phyloP scores from a whole-genome alignment of 805 yeast genomes.

The Spathaspora passalidarum region DNA sequence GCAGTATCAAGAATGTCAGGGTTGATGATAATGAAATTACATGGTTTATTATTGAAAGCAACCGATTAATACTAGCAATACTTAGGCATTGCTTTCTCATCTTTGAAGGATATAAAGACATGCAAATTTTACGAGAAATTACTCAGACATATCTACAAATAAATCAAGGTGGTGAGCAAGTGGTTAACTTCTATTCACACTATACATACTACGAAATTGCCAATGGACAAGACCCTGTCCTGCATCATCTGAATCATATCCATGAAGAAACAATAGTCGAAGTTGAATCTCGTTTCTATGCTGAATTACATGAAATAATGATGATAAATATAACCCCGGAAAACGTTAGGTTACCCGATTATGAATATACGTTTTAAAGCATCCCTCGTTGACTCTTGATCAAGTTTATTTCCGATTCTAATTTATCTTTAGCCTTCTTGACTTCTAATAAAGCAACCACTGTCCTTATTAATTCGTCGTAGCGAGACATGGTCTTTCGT shows the following conservation, averaged over 20 bases:
- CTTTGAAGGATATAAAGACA: slow-evolving; percentile 37
- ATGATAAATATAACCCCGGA: neutral
- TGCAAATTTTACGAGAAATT: slow-evolving; percentile 5
- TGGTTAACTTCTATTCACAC: neutral
- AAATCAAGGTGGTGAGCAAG: neutral
- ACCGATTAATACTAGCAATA: slow-evolving; percentile 16
- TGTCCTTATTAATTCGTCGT: slow-evolving; percentile 69
- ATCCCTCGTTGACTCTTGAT: slow-evolving; percentile 39
- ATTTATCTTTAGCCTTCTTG: slow-evolving; percentile 82
- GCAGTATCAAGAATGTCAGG: neutral
- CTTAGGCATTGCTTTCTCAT: slow-evolving; percentile 16
- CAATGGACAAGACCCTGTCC: neutral
- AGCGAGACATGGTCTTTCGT: slow-evolving; percentile 67
- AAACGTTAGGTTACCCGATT: neutral
- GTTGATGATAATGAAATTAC: neutral
- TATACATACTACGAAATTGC: neutral
- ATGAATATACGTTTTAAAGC: slow-evolving; percentile 5
- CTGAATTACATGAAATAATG: neutral
- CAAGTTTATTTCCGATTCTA: slow-evolving; percentile 66
- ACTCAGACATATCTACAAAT: neutral
- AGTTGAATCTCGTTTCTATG: neutral
- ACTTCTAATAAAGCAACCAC: slow-evolving; percentile 75
- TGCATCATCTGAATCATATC: neutral
- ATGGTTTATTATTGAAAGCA: neutral
- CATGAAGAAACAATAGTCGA: neutral